Base-by-base conservation (phyloP, 345 rosid species). In the Aethionema arabicum region DNA sequence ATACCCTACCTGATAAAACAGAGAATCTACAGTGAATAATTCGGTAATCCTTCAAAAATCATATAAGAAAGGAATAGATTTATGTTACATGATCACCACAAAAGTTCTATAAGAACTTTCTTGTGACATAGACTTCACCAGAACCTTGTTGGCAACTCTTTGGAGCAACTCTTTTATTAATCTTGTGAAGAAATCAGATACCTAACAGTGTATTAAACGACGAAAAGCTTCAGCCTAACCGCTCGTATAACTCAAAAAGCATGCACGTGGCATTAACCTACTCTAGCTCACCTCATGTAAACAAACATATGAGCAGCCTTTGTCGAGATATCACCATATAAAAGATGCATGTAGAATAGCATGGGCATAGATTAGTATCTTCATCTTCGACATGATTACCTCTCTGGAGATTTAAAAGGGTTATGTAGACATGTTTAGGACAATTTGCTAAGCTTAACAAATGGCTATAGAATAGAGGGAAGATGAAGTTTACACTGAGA, bases 391-490 rank as follows among this genome's bases (percentile, higher is more conserved):
- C 0, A 10, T 35, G 8, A 50, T 41, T 71, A 93, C 99, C 97
- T 90, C 78, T 90, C 99, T 0, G 96, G 97, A 68, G 95, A 77
- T 62, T 87, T 93, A 70, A 93, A 93, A 65, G 99, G 99, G 82
- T 93, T 93, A 78, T 87, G 99, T 6, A 93, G 69, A 96, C 99
- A 80, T 87, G 96, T 78, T 93, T 93, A 0, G 97, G 91, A 77
- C 99, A 93, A 76, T 80, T 81, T 59, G 86, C 66, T 80, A 93
- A 83, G 83, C 99, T 90, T 73, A 46, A 90, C 91, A 80, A 81
- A 93, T 66, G 96, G 95, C 99, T 93, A 77, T 77, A 80, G 60
- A 30, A 37, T 5, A 16, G 40, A 52, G 27, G 27, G 2, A 21
- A 21, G 27, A 39, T 31, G 38, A 43, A 4, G 29, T 16, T 45